A percentile compares a stretch with the other conserved stretches of the same genome.
These are phyloP conservation scores for Sporobolomyces pararoseus DNA, from an alignment of 768 basidiomycete species.

Conservation along the genomic window DNA sequence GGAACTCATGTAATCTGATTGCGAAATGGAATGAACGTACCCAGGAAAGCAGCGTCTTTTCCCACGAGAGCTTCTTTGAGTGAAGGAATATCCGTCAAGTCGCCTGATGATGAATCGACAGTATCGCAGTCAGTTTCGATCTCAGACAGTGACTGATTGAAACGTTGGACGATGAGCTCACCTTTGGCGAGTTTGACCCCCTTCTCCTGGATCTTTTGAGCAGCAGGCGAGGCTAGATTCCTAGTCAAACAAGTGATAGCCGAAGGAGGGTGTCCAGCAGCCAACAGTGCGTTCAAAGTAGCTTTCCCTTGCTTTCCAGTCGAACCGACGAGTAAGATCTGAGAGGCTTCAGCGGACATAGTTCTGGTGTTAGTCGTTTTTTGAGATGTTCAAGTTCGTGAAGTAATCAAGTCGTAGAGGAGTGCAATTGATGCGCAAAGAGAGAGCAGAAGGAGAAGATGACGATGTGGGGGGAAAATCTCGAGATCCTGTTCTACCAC, in stretches of 20 bases:
- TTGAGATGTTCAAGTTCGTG: too few species aligned
- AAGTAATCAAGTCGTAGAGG: too few species aligned
- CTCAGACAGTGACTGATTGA: too few species aligned
- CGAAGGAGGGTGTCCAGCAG: background rate
- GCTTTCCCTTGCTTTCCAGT: slow-evolving; percentile 33
- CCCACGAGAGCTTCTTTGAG: slow-evolving; percentile 42
- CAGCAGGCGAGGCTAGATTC: slow-evolving; percentile 36
- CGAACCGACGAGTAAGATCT: slow-evolving; percentile 5
- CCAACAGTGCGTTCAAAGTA: slow-evolving; percentile 19
- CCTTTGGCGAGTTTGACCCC: slow-evolving; percentile 45
- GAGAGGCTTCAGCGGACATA: background rate
- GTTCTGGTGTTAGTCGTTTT: too few species aligned
- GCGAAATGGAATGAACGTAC: slow-evolving; percentile 28
- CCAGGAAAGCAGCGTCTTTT: slow-evolving; percentile 43
- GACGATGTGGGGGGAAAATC: too few species aligned
- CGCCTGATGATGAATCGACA: too few species aligned
- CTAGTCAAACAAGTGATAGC: slow-evolving; percentile 45
- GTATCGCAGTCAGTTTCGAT: too few species aligned
- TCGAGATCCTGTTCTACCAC: too few species aligned
- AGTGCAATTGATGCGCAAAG: too few species aligned
- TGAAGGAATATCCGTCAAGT: slow-evolving; percentile 8
- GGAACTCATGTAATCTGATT: too few species aligned
- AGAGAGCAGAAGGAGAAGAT: too few species aligned
- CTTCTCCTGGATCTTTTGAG: slow-evolving; percentile 36
- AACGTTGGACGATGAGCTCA: too few species aligned